Percentiles rank a stretch among this genome's conserved stretches.
These are phyloP conservation scores for Ophiostoma sp. DNA, from an alignment of 2,329 filamentous ascomycete species.

Conservation along the genomic window DNA sequence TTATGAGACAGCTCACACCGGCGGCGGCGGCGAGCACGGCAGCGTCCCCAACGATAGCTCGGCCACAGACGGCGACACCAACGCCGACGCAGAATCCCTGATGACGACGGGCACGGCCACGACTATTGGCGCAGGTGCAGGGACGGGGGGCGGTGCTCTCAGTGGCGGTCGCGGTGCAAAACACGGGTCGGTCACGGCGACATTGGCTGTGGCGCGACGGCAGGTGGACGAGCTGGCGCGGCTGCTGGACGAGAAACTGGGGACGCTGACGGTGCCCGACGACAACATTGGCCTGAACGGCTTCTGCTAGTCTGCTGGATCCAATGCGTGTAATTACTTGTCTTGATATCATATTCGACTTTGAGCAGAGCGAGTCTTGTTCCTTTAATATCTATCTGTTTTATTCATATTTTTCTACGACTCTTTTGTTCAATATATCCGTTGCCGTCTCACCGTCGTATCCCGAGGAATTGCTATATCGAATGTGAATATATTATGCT, in stretches of 20 bases:
- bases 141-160: slow-evolving; percentile 22
- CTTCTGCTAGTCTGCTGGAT: slow-evolving; percentile 22
- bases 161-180: slow-evolving; percentile 40
- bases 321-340: neutral
- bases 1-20: slow-evolving; percentile 13
- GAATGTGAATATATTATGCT: neutral
- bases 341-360: neutral
- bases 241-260: slow-evolving; percentile 57
- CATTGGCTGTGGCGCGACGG: slow-evolving; percentile 48
- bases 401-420: neutral
- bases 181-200: slow-evolving; percentile 38
- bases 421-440: neutral
- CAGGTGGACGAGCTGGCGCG: slow-evolving; percentile 55
- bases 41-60: neutral
- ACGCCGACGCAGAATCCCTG: slow-evolving; percentile 22
- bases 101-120: slow-evolving; percentile 31
- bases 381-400: neutral
- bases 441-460: neutral
- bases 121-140: slow-evolving; percentile 29
- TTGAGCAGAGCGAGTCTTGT: slow-evolving; percentile 10
- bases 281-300: slow-evolving; percentile 42
- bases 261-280: slow-evolving; percentile 48
- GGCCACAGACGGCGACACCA: neutral
- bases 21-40: neutral
- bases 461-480: neutral